Conservation (phyloP, 768 basidiomycete species). For the Pleurotus pulmonarius region DNA sequence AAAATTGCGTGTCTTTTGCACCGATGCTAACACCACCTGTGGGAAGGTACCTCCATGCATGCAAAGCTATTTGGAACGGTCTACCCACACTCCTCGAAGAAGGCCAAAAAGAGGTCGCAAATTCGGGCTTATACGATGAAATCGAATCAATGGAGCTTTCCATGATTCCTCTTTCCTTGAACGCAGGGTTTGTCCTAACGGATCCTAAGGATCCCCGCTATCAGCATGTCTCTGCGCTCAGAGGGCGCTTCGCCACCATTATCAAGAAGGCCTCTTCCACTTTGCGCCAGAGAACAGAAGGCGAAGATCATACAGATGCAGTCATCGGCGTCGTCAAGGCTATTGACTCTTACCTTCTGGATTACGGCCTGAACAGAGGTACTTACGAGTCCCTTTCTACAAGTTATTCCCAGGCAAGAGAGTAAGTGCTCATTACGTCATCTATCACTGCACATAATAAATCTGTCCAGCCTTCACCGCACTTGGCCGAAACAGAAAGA, state of each 20-base stretch:
- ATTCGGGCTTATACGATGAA: constrained; percentile 56
- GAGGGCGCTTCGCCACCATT: constrained; percentile 62
- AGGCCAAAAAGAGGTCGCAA: constrained; percentile 50
- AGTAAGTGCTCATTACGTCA: constrained; percentile 35
- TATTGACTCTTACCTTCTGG: constrained; percentile 72
- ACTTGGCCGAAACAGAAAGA: constrained; percentile 70
- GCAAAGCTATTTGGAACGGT: constrained; percentile 75
- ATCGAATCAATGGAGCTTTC: constrained; percentile 69
- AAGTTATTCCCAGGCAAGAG: constrained; percentile 57
- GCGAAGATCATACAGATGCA: constrained; percentile 86
- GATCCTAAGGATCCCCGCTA: constrained; percentile 75
- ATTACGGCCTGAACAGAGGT: constrained; percentile 59
- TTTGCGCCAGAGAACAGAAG: constrained; percentile 56
- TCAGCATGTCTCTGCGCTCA: constrained; percentile 53
- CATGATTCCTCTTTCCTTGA: constrained; percentile 60
- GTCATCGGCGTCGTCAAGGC: constrained; percentile 69
- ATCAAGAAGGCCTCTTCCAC: constrained; percentile 64
- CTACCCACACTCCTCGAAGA: constrained; percentile 67
- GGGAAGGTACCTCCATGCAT: constrained; percentile 58
- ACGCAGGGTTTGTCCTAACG: constrained; percentile 71
- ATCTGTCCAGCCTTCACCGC: constrained; percentile 49
- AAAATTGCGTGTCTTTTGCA: not conserved
- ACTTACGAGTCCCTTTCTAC: constrained; percentile 66
- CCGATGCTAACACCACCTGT: not conserved
- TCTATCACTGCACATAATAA: constrained; percentile 3